Evolutionary conservation across 2,329 filamentous ascomycete species (phyloP).

Genomic region (Whalleya microplaca): DNA sequence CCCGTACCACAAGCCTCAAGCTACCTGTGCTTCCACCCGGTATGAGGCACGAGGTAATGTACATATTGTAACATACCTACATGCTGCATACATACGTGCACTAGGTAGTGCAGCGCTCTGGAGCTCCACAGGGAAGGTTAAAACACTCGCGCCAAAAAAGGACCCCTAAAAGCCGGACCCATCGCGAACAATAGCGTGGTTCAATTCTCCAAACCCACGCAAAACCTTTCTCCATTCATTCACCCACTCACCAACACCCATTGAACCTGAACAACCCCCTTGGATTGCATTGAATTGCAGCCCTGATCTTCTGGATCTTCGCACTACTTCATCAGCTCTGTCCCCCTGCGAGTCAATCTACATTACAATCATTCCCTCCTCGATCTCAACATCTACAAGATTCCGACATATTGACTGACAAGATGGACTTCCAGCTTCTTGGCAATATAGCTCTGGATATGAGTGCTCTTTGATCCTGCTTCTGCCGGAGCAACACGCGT

Average conservation of each 20-base stretch:
- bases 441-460: conserved; percentile 16
- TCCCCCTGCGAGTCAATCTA: neutral
- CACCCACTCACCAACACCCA: neutral
- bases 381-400: neutral
- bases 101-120: neutral
- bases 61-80: no score
- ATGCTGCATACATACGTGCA: no score
- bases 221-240: conserved; percentile 5
- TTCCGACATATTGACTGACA: conserved; percentile 1
- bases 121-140: conserved; percentile 14
- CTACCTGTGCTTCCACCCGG: no score
- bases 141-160: conserved; percentile 6
- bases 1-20: no score
- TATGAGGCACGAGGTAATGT: no score
- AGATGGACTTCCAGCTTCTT: conserved; percentile 17
- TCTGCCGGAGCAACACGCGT: conserved; percentile 10
- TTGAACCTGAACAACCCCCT: neutral
- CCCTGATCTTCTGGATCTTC: neutral
- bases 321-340: neutral
- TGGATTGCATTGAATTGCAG: neutral
- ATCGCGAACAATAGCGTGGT: conserved; percentile 19
- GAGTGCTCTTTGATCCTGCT: conserved; percentile 21
- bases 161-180: conserved; percentile 15
- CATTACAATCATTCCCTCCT: no score
- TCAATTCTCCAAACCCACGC: conserved; percentile 1